Evolutionary conservation across 169 alveolate species (phyloP).

Genomic region (Cryptosporidium andersoni): DNA sequence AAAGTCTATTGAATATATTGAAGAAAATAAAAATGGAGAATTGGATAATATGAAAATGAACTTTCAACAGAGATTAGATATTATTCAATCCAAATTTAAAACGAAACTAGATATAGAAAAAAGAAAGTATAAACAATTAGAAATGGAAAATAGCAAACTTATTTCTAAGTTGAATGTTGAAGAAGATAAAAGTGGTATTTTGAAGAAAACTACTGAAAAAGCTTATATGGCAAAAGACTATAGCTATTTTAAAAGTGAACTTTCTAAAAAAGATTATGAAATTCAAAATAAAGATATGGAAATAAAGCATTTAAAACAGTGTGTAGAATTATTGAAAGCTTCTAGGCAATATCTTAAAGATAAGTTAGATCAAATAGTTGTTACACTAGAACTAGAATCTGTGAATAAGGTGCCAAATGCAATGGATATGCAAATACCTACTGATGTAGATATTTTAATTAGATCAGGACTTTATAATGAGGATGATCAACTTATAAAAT

Average conservation of each 20-base stretch:
- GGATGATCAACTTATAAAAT: slow-evolving; percentile 44
- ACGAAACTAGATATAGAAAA: slow-evolving; percentile 58
- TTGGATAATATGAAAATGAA: slow-evolving; percentile 17
- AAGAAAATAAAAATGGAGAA: slow-evolving; percentile 31
- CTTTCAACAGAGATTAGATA: slow-evolving; percentile 13
- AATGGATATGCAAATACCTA: neutral
- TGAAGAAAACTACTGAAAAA: neutral
- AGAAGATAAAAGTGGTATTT: slow-evolving; percentile 6
- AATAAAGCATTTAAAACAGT: slow-evolving; percentile 22
- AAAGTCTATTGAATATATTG: slow-evolving; percentile 34
- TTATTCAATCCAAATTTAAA: slow-evolving; percentile 3
- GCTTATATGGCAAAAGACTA: neutral
- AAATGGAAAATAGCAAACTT: slow-evolving; percentile 48
- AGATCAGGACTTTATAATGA: slow-evolving; percentile 63
- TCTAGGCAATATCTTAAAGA: slow-evolving; percentile 44
- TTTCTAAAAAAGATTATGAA: slow-evolving; percentile 26
- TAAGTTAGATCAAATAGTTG: slow-evolving; percentile 21
- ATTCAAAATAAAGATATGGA: slow-evolving; percentile 19
- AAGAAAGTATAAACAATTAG: slow-evolving; percentile 15
- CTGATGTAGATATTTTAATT: slow-evolving; percentile 12
- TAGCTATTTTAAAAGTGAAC: slow-evolving; percentile 37
- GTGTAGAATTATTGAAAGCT: slow-evolving; percentile 43
- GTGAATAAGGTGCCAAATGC: neutral
- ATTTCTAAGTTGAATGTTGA: slow-evolving; percentile 21
- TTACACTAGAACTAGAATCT: slow-evolving; percentile 2